Percentiles rank a stretch among this genome's conserved stretches.
Conservation (phyloP, 164 flowering plant genomes). For the Litsea cubeba region DNA sequence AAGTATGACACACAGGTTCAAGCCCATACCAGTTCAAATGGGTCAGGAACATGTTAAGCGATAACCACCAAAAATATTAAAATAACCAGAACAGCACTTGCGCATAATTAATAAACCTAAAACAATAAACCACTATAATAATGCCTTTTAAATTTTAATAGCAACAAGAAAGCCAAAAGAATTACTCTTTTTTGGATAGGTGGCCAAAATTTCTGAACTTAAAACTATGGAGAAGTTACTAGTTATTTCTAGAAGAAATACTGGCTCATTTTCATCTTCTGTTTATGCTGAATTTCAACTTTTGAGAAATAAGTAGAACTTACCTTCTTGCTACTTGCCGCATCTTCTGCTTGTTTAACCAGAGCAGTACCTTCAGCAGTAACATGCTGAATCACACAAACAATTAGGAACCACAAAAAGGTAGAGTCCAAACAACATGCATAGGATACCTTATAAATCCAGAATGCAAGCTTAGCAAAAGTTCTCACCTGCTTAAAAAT, state of each 20-base stretch:
- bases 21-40: too few species aligned
- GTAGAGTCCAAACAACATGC: neutral
- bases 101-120: too few species aligned
- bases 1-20: too few species aligned
- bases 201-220: too few species aligned
- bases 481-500: constrained; percentile 79
- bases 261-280: too few species aligned
- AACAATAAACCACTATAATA: neutral
- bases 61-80: too few species aligned
- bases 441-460: neutral
- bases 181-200: too few species aligned
- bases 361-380: constrained; percentile 87
- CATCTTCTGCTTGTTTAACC: constrained; percentile 97
- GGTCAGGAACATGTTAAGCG: too few species aligned
- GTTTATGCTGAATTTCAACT: neutral
- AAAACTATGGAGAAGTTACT: too few species aligned
- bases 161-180: neutral
- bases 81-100: too few species aligned
- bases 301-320: constrained; percentile 4
- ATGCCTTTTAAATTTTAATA: neutral
- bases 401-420: constrained; percentile 1
- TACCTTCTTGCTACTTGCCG: constrained; percentile 89
- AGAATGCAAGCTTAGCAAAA: neutral
- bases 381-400: constrained; percentile 63
- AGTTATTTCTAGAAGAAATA: too few species aligned